These are phyloP conservation scores for Sphaerosporella brunnea DNA, from an alignment of 495 filamentous ascomycete genomes.

Conservation along the genomic window DNA sequence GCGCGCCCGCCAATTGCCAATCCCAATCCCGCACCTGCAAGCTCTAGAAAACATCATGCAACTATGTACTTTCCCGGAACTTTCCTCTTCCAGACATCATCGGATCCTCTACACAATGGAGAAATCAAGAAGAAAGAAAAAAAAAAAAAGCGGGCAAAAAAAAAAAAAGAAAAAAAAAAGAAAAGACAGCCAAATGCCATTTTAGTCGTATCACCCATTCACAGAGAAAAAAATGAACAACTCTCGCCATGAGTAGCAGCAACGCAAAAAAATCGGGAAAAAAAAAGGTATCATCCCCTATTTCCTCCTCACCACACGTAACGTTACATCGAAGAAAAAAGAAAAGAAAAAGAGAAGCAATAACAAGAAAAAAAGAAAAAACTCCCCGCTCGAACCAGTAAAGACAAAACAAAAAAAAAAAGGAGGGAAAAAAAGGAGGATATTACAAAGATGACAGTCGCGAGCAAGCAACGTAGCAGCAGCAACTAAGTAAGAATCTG, in stretches of 20 bases:
- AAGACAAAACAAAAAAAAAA: slow-evolving; percentile 4
- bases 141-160: not conserved
- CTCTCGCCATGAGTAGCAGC: not conserved
- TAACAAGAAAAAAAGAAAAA: not conserved
- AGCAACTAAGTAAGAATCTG: too few species aligned
- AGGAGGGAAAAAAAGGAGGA: slow-evolving; percentile 1
- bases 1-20: too few species aligned
- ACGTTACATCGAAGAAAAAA: not conserved
- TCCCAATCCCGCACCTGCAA: too few species aligned
- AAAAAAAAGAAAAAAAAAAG: not conserved
- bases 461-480: too few species aligned
- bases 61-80: too few species aligned
- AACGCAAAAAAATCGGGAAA: not conserved
- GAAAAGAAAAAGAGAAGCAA: not conserved
- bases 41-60: too few species aligned
- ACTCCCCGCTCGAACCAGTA: not conserved
- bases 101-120: too few species aligned
- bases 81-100: too few species aligned
- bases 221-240: too few species aligned
- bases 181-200: not conserved
- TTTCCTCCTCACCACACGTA: slow-evolving; percentile 2
- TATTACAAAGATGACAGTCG: not conserved
- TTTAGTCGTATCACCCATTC: too few species aligned
- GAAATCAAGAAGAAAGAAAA: too few species aligned
- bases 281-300: not conserved